Evolutionary conservation across 805 yeast species (phyloP).

Genomic region (Sungouiella thailandica): DNA sequence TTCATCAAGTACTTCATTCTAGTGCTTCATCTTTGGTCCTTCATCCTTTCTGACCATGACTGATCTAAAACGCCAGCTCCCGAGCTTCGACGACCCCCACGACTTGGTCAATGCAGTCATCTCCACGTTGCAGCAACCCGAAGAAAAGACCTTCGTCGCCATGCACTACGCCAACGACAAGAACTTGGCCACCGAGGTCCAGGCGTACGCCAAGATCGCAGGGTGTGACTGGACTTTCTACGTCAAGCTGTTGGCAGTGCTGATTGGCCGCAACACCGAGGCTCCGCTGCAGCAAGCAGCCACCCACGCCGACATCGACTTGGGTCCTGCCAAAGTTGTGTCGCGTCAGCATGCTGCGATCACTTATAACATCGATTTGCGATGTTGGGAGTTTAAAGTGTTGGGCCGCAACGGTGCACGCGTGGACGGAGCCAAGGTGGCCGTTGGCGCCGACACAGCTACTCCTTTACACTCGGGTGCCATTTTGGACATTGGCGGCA

Average conservation of each 20-base stretch:
- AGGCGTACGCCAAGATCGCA: conserved; percentile 95
- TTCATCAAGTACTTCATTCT: no score
- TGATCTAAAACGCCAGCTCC: conserved; percentile 19
- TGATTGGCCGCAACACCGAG: conserved; percentile 83
- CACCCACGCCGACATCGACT: conserved; percentile 66
- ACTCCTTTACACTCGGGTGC: conserved; percentile 79
- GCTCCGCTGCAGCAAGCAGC: conserved; percentile 11
- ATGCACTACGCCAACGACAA: conserved; percentile 67
- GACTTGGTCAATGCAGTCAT: conserved; percentile 74
- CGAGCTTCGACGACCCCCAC: conserved; percentile 49
- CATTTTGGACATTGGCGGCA: conserved; percentile 89
- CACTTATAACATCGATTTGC: conserved; percentile 63
- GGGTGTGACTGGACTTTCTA: conserved; percentile 93
- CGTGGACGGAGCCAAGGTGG: conserved; percentile 64
- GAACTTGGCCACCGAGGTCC: conserved; percentile 71
- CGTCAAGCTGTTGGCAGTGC: conserved; percentile 68
- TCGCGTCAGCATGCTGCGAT: conserved; percentile 86
- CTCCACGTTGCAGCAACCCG: conserved; percentile 63
- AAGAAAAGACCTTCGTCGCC: conserved; percentile 71
- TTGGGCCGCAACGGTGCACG: conserved; percentile 92
- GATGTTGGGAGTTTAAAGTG: conserved; percentile 83
- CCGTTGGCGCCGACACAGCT: conserved; percentile 44
- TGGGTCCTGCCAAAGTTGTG: conserved; percentile 97
- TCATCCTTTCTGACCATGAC: conserved; percentile 3
- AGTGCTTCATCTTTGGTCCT: no score